Conservation (phyloP, 2,329 filamentous ascomycete genomes). For the Colletotrichum lini region DNA sequence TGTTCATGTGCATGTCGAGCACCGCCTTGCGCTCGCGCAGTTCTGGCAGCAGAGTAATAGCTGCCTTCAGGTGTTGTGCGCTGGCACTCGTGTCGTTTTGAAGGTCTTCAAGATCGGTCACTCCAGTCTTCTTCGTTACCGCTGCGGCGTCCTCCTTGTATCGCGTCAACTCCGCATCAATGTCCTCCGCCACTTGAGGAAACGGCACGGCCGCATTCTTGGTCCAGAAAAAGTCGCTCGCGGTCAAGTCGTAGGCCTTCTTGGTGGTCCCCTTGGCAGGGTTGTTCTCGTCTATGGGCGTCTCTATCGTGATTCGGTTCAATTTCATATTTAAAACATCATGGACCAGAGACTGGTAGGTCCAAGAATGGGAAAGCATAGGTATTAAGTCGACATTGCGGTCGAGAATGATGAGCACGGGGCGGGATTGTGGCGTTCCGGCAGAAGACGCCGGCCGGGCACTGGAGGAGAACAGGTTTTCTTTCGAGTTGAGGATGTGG, state of each 20-base stretch:
- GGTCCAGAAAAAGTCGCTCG: slow-evolving; percentile 96
- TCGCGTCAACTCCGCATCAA: slow-evolving; percentile 91
- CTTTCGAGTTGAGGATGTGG: slow-evolving; percentile 97
- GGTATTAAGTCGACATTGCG: slow-evolving; percentile 95
- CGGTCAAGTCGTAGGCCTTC: slow-evolving; percentile 89
- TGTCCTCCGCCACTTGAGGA: slow-evolving; percentile 95
- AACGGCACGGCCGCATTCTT: slow-evolving; percentile 93
- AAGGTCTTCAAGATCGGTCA: slow-evolving; percentile 91
- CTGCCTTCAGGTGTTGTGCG: slow-evolving; percentile 94
- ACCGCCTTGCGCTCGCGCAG: slow-evolving; percentile 92
- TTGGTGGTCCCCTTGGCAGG: slow-evolving; percentile 83
- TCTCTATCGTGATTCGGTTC: slow-evolving; percentile 94
- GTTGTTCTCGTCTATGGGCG: slow-evolving; percentile 82
- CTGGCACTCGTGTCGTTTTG: slow-evolving; percentile 91
- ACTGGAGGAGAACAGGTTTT: slow-evolving; percentile 87
- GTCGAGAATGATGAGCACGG: slow-evolving; percentile 93
- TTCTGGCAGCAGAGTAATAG: slow-evolving; percentile 93
- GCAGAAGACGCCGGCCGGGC: slow-evolving; percentile 71
- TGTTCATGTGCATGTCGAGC: slow-evolving; percentile 99
- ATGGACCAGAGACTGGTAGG: slow-evolving; percentile 86
- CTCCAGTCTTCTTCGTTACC: slow-evolving; percentile 95
- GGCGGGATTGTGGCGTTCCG: slow-evolving; percentile 79
- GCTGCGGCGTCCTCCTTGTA: slow-evolving; percentile 97
- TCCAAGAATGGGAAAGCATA: slow-evolving; percentile 96
- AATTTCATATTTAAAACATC: slow-evolving; percentile 73